A percentile compares a stretch with the other conserved stretches of the same genome.
Evolutionary conservation across 2,329 filamentous ascomycete species (phyloP).

Genomic region (Cladosporium velox): DNA sequence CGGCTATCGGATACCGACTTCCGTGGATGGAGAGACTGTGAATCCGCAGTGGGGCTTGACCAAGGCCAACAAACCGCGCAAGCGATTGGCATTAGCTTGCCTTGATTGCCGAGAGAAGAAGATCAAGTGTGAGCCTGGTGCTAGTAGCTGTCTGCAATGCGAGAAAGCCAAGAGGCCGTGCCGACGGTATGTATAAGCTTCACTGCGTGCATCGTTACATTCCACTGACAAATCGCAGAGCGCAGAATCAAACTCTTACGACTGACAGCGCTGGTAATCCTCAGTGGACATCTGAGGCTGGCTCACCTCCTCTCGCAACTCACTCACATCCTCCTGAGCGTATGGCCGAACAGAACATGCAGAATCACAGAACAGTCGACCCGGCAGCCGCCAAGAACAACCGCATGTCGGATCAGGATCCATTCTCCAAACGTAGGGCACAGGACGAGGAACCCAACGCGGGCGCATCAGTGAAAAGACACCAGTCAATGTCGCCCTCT

Average conservation of each 20-base stretch:
- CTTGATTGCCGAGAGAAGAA: constrained; percentile 94
- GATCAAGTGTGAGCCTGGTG: constrained; percentile 92
- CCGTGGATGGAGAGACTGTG: constrained; percentile 79
- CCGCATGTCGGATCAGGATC: constrained; percentile 28
- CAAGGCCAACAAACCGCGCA: constrained; percentile 90
- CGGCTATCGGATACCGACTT: constrained; percentile 36
- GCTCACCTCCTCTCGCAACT: constrained; percentile 29
- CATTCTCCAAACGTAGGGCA: constrained; percentile 31
- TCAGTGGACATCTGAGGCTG: constrained; percentile 24
- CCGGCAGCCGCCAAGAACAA: neutral
- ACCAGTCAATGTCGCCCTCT: constrained; percentile 34
- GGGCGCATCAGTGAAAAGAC: constrained; percentile 32
- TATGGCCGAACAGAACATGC: constrained; percentile 25
- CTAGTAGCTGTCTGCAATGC: constrained; percentile 84
- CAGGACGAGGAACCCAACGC: constrained; percentile 31
- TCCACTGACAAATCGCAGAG: constrained; percentile 30
- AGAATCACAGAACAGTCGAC: constrained; percentile 5
- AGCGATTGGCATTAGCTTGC: constrained; percentile 88
- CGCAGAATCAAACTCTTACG: constrained; percentile 31
- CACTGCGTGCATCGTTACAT: neutral
- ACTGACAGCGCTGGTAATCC: constrained; percentile 28
- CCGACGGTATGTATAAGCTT: constrained; percentile 62
- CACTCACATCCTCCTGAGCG: constrained; percentile 14
- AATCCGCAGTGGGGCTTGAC: constrained; percentile 93
- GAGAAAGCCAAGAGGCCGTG: constrained; percentile 86